Conservation (phyloP, 768 basidiomycete species). For the Boletellus ananiceps region DNA sequence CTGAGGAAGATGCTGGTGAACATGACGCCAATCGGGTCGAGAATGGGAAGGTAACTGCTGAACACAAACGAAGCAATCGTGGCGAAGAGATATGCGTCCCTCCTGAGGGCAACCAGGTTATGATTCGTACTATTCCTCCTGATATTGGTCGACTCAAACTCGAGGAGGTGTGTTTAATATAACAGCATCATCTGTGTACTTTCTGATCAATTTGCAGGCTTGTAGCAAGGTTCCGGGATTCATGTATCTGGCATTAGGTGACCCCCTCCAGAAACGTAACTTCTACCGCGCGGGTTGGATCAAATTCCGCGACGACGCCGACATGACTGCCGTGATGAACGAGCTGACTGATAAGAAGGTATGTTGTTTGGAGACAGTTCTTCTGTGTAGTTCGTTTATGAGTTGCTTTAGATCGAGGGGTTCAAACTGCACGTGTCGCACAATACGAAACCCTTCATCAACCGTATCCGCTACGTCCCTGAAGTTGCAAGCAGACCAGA, state of each 20-base stretch:
- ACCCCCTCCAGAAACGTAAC: conserved; percentile 88
- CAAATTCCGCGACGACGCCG: conserved; percentile 77
- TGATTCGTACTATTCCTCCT: conserved; percentile 93
- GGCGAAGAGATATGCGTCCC: conserved; percentile 67
- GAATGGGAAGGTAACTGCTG: conserved; percentile 50
- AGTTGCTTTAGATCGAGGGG: conserved; percentile 69
- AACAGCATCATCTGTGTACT: conserved; percentile 1
- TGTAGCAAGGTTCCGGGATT: conserved; percentile 76
- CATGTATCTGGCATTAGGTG: conserved; percentile 84
- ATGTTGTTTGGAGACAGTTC: conserved; percentile 2
- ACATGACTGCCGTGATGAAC: conserved; percentile 67
- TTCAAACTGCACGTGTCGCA: conserved; percentile 92
- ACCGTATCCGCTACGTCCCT: conserved; percentile 75
- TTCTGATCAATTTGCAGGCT: conserved; percentile 44
- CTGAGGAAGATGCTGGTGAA: conserved; percentile 66
- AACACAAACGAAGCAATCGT: conserved; percentile 48
- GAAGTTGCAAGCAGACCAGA: conserved; percentile 77
- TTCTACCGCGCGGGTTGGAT: conserved; percentile 96
- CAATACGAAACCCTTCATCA: conserved; percentile 71
- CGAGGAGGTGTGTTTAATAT: conserved; percentile 62
- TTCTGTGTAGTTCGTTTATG: conserved; percentile 4
- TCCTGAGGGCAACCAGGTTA: conserved; percentile 84
- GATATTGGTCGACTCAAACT: conserved; percentile 86
- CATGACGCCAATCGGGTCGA: conserved; percentile 52
- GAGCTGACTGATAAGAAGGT: conserved; percentile 87